These are phyloP conservation scores for Oryza punctata DNA, from an alignment of 176 grass and related monocot genomes.

Conservation along the genomic window DNA sequence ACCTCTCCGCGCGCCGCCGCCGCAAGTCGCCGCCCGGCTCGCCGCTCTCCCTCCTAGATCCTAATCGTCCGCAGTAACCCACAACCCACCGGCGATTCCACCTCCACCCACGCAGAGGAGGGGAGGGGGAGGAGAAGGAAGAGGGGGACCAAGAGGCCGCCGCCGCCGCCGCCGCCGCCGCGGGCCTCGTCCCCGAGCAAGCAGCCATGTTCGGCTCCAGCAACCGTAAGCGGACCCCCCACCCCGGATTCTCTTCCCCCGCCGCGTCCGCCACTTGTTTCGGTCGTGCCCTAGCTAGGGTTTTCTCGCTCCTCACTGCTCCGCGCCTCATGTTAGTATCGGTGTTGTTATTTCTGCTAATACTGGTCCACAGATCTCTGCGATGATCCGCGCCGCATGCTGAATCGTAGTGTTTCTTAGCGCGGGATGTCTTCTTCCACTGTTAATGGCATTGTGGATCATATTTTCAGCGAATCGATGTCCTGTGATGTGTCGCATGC, in stretches of 20 bases:
- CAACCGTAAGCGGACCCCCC: slow-evolving; percentile 38
- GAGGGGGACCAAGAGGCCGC: background rate
- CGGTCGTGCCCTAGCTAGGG: background rate
- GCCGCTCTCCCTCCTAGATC: background rate
- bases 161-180: background rate
- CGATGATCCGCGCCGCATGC: background rate
- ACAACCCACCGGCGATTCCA: background rate
- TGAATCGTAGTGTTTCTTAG: background rate
- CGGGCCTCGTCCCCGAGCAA: background rate
- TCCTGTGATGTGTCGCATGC: background rate
- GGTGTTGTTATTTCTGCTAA: background rate
- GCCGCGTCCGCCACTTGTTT: background rate
- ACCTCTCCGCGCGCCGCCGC: background rate
- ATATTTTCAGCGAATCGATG: background rate
- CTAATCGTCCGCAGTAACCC: background rate
- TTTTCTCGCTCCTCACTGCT: background rate
- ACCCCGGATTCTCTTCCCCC: background rate
- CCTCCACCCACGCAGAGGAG: background rate
- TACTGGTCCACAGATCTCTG: background rate
- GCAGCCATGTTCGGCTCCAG: slow-evolving; percentile 66
- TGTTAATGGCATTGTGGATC: background rate
- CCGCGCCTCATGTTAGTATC: background rate
- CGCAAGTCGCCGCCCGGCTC: background rate
- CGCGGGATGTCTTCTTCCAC: background rate
- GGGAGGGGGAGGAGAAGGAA: background rate